Evolutionary conservation across 768 basidiomycete species (phyloP).

Genomic region (Tephrocybe sp.): DNA sequence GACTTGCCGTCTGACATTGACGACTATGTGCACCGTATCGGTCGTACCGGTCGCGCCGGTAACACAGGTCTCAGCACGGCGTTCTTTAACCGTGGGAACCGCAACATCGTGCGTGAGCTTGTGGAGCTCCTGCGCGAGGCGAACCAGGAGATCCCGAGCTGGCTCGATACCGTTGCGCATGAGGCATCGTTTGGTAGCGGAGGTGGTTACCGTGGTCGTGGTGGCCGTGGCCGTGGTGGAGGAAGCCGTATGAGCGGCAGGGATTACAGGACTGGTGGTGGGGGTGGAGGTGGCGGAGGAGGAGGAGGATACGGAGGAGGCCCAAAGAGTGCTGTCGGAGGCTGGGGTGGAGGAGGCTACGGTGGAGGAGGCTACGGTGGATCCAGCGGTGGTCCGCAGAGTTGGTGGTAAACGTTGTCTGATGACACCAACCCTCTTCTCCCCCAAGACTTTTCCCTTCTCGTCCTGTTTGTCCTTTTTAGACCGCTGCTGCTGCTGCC

Average conservation of each 20-base stretch:
- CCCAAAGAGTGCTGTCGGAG: slow-evolving; percentile 28
- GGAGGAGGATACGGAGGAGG: slow-evolving; percentile 22
- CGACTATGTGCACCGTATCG: slow-evolving; percentile 98
- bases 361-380: slow-evolving; percentile 25
- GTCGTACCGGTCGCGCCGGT: slow-evolving; percentile 97
- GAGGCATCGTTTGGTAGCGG: slow-evolving; percentile 72
- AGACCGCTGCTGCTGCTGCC: slow-evolving; percentile 10
- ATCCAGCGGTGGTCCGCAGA: slow-evolving; percentile 24
- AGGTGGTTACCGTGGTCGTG: slow-evolving; percentile 46
- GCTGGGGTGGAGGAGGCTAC: slow-evolving; percentile 25
- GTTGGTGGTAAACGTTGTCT: slow-evolving; percentile 41
- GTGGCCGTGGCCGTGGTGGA: slow-evolving; percentile 61
- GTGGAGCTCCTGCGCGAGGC: slow-evolving; percentile 94
- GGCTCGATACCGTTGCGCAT: slow-evolving; percentile 85
- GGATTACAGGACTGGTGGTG: slow-evolving; percentile 41
- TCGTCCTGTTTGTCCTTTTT: background rate
- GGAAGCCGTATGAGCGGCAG: slow-evolving; percentile 44
- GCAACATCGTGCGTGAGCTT: slow-evolving; percentile 87
- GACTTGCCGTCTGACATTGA: slow-evolving; percentile 98
- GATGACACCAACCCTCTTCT: background rate
- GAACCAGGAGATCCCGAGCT: slow-evolving; percentile 89
- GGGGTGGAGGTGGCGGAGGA: slow-evolving; percentile 29
- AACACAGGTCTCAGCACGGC: slow-evolving; percentile 96
- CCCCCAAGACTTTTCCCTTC: background rate
- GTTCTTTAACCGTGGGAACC: slow-evolving; percentile 94